phyloP scores from a whole-genome alignment of 1,284 basidiomycete genomes.

The Mycena citricolor region DNA sequence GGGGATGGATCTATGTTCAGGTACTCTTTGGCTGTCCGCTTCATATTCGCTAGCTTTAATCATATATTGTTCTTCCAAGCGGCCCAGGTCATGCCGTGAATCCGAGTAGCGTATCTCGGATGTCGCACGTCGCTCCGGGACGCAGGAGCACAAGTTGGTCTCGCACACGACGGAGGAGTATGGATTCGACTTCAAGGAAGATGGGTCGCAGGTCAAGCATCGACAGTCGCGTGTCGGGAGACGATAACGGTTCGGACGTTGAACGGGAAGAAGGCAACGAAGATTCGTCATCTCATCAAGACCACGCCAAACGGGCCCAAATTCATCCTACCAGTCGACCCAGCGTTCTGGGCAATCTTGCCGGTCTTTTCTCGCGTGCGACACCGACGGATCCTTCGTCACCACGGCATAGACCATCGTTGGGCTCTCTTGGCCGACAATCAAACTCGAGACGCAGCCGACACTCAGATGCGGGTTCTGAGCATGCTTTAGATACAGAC shows the following conservation, averaged over 20 bases:
- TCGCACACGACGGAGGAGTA: conserved; percentile 51
- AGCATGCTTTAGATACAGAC: conserved; percentile 48
- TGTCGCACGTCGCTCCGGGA: conserved; percentile 61
- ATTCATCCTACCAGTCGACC: conserved; percentile 42
- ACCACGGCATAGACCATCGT: conserved; percentile 44
- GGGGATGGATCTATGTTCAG: conserved; percentile 67
- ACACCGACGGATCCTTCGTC: conserved; percentile 40
- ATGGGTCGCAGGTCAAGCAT: conserved; percentile 44
- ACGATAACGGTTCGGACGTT: conserved; percentile 32
- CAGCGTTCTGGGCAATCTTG: conserved; percentile 67
- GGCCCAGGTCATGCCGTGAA: conserved; percentile 71
- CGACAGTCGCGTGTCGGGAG: conserved; percentile 47
- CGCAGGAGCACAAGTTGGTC: conserved; percentile 56
- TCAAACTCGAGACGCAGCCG: conserved; percentile 54
- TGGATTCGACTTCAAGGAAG: conserved; percentile 41
- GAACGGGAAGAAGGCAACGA: conserved; percentile 24
- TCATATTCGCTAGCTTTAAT: background rate
- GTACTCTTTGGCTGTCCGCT: conserved; percentile 11
- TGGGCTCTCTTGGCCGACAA: conserved; percentile 47
- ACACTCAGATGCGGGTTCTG: conserved; percentile 57
- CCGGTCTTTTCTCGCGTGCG: conserved; percentile 63
- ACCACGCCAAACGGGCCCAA: conserved; percentile 28
- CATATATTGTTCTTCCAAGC: too few relatives aligned
- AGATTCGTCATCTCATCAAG: conserved; percentile 30
- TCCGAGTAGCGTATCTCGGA: conserved; percentile 75